Base-by-base conservation (phyloP, 768 basidiomycete species). In the Sporobolomyces pararoseus region DNA sequence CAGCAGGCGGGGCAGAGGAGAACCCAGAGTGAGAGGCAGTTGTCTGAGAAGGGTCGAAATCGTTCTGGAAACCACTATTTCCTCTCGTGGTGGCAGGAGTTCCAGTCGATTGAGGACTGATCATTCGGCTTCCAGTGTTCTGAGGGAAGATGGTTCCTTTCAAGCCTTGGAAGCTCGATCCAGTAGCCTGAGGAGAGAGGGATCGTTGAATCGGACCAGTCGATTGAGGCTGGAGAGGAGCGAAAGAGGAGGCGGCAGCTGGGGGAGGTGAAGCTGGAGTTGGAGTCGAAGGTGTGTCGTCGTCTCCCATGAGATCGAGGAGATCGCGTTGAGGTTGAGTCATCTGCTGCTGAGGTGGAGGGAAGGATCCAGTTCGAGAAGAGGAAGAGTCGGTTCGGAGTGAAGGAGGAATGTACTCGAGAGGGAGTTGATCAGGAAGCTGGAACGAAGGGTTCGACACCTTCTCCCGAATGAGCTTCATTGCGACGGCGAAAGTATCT, bases 401-500 rank as follows among this genome's bases (percentile, higher is more conserved):
- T 2, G 88, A 86, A 3, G 93, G 94, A 10, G 96, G 96, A 9
- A 96, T 79, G 53, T 98, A 82, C 39, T 86, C 84, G 44, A 79
- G 80, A 6, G 92, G 91, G 34, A 99, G 82, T n/a, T 80, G 78
- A 0, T 82, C 75, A 0, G 91, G 91, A 2, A 74, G 37, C 4
- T 81, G 80, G 52, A 96, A 80, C 2, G 59, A 4, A 70, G 85
- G 86, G 23, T 95, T 93, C 10, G 85, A 83, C 13, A 96, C 81
- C 79, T 88, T 91, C 76, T 84, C 85, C 79, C 90, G 89, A 75
- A 99, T 97, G 42, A 99, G 84, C 80, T 95, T 86, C 86, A 94
- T 86, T 5, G 93, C 96, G 52, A 98, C 88, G 12, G 96, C 95
- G 79, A 99, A 98, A 19, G 92, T 91, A 57, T 97, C 94, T 61